Percentiles rank a stretch among this genome's conserved stretches.
Evolutionary conservation across 805 yeast species (phyloP).

Genomic region (Ogataea polymorpha): DNA sequence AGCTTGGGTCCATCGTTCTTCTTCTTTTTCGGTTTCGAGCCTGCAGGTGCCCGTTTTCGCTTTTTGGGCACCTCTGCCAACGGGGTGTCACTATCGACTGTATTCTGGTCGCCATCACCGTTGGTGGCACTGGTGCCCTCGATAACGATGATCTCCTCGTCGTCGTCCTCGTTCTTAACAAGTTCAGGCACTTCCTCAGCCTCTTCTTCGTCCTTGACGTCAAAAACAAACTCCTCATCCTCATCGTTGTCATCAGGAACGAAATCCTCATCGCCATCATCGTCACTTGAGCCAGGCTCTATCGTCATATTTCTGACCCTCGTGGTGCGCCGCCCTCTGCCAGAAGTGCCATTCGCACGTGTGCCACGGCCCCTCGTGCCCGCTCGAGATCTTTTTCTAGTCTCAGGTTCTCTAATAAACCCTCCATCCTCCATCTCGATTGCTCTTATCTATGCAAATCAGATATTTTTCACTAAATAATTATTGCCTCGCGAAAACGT

Average conservation of each 20-base stretch:
- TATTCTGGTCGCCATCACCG: slow-evolving; percentile 12
- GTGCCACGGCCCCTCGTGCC: slow-evolving; percentile 30
- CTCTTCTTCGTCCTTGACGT: slow-evolving; percentile 8
- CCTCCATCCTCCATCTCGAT: slow-evolving; percentile 35
- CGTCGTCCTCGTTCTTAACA: slow-evolving; percentile 22
- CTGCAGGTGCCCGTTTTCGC: slow-evolving; percentile 24
- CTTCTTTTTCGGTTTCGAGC: slow-evolving; percentile 14
- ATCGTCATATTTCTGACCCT: slow-evolving; percentile 7
- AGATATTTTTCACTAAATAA: background rate
- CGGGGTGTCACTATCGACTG: slow-evolving; percentile 22
- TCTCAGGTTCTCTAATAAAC: slow-evolving; percentile 32
- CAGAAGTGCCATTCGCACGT: slow-evolving; percentile 16
- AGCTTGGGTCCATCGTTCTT: slow-evolving; percentile 39
- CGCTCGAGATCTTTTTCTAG: background rate
- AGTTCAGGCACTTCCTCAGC: slow-evolving; percentile 21
- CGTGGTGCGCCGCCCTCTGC: slow-evolving; percentile 13
- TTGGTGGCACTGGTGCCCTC: slow-evolving; percentile 16
- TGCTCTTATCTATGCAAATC: slow-evolving; percentile 7
- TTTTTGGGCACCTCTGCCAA: slow-evolving; percentile 12
- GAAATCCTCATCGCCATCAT: slow-evolving; percentile 12
- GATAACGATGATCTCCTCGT: slow-evolving; percentile 25
- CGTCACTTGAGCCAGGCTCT: slow-evolving; percentile 6
- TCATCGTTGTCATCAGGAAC: slow-evolving; percentile 17
- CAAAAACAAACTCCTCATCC: slow-evolving; percentile 31
- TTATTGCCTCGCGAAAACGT: slow-evolving; percentile 6